Evolutionary conservation across 2,329 filamentous ascomycete genomes (phyloP), one percentile per base, ranked within the genome.

Genomic region (Tolypocladium amazonense): DNA sequence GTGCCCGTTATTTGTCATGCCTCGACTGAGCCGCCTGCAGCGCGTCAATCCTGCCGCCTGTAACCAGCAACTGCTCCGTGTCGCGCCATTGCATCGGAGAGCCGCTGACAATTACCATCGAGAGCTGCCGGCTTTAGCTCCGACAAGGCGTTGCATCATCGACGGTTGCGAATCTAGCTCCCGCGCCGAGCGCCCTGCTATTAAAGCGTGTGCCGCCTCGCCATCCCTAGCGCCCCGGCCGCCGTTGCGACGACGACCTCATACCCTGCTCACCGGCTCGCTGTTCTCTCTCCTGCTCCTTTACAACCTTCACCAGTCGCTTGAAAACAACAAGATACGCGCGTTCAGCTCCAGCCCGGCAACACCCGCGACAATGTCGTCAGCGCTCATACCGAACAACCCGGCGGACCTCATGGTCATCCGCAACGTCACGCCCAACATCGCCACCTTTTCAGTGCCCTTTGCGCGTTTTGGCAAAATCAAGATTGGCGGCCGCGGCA

Each of bases 351-450:
- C 20, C 50, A 53, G 30, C 30, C 20, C 27, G 11, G 50, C 50
- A 54, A 23, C 50, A n/a, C 30, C 50, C 23, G 50, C 50, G 11
- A 54, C 50, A 23, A 88, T 88, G 84, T 83, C 84, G 59, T 77
- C 79, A 9, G 82, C 85, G 68, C 81, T 90, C 59, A 81, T 89
- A 60, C 88, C 88, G 5, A 68, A 76, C 20, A 87, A 93, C 67
- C 92, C 92, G 15, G 82, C 86, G 23, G 85, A 90, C 69, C 87
- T 94, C 64, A 95, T 96, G 88, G 90, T 96, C 62, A 93, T 96
- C 69, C 89, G 93, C 64, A 83, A 92, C 67, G 76, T 97, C 66
- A 90, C 89, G 2, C 88, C 90, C 18, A 87, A 88, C 65, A 82
- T 96, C 63, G 85, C 84, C 50, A 95, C 88, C 15, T 81, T 92